phyloP scores from a whole-genome alignment of 306 rosid genomes.

The Trichosanthes cucumerina region DNA sequence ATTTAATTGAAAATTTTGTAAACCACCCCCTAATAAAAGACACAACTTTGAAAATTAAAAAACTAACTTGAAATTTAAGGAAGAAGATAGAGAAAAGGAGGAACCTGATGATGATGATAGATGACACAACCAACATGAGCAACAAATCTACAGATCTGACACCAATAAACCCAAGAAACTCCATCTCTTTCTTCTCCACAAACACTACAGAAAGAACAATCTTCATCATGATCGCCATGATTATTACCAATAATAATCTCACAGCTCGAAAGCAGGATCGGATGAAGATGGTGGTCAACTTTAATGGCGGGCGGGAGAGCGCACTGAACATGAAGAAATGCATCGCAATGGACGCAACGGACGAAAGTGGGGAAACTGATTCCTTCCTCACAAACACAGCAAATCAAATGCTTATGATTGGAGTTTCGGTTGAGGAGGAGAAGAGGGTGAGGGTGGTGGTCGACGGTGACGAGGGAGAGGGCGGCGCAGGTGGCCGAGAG shows the following conservation, averaged over 20 bases:
- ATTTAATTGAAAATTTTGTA: no score
- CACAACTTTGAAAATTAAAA: no score
- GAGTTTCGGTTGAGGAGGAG: neutral
- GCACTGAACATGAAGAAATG: neutral
- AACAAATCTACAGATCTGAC: neutral
- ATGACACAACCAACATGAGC: slow-evolving; percentile 2
- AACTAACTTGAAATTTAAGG: neutral
- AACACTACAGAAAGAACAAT: neutral
- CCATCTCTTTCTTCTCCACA: neutral
- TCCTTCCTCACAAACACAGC: neutral
- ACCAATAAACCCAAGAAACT: neutral
- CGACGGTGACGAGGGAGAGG: neutral
- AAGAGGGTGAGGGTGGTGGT: neutral
- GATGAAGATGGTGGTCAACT: neutral
- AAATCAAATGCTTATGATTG: neutral
- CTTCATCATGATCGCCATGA: neutral
- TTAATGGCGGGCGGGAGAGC: neutral
- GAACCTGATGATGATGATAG: neutral
- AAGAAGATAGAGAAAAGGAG: neutral
- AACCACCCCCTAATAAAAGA: no score
- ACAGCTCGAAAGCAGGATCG: neutral
- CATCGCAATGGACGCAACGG: neutral
- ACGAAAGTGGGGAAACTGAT: neutral
- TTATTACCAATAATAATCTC: neutral
- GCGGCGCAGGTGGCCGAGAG: neutral